Conservation (phyloP, 106 monocot genomes). For the Allium cepa region DNA sequence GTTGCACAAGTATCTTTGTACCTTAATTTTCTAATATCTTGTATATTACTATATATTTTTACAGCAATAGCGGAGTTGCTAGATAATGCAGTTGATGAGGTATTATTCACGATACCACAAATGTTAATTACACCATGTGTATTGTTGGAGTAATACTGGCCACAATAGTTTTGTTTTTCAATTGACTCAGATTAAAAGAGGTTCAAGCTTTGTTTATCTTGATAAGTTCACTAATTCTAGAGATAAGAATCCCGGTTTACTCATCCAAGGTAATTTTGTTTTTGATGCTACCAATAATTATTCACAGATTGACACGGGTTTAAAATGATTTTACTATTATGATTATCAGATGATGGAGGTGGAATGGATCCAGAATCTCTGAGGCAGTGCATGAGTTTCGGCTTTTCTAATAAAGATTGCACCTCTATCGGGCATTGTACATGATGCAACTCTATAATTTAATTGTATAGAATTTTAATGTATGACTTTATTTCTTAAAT, state of each 20-base stretch:
- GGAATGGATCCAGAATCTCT: conserved; percentile 85
- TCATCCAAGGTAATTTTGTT: conserved; percentile 54
- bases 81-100: conserved; percentile 95
- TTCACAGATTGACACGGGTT: neutral
- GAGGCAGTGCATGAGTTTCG: conserved; percentile 85
- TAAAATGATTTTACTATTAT: too few relatives aligned
- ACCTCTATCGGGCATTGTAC: conserved; percentile 45
- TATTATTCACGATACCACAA: conserved; percentile 1
- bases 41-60: neutral
- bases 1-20: neutral
- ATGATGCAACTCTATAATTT: too few relatives aligned
- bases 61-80: conserved; percentile 88
- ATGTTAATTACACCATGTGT: neutral
- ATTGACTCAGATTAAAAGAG: conserved; percentile 28
- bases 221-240: conserved; percentile 40
- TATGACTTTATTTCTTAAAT: too few relatives aligned
- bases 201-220: conserved; percentile 74
- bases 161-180: neutral
- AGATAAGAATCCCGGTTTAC: conserved; percentile 35
- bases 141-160: neutral
- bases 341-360: conserved; percentile 67
- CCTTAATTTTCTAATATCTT: too few relatives aligned
- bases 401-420: conserved; percentile 75
- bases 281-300: neutral
- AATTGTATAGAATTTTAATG: too few relatives aligned